Conservation (phyloP, 2,329 filamentous ascomycete species). For the Diplodia intermedia region DNA sequence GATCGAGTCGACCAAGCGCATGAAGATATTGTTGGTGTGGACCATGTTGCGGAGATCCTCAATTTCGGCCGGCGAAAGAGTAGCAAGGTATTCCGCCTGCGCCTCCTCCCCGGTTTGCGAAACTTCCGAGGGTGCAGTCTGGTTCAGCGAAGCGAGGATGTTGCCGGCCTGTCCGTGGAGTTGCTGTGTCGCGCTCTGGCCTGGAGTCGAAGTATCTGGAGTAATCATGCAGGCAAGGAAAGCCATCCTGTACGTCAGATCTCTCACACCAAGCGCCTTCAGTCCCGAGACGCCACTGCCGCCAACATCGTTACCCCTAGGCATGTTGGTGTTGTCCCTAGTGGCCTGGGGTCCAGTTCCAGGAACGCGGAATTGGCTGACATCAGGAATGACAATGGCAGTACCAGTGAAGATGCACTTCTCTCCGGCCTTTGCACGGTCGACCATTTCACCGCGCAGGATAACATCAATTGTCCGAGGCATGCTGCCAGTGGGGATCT, state of each 20-base stretch:
- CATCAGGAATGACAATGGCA: slow-evolving; percentile 94
- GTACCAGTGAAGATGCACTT: slow-evolving; percentile 98
- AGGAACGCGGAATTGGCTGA: slow-evolving; percentile 91
- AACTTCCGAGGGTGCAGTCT: slow-evolving; percentile 70
- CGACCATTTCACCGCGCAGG: slow-evolving; percentile 93
- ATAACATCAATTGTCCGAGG: slow-evolving; percentile 98
- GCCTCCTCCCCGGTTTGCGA: slow-evolving; percentile 74
- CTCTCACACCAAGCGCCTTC: slow-evolving; percentile 90
- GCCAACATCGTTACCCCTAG: slow-evolving; percentile 78
- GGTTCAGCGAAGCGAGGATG: slow-evolving; percentile 83
- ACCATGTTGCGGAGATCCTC: slow-evolving; percentile 92
- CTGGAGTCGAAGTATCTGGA: slow-evolving; percentile 81
- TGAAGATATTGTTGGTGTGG: slow-evolving; percentile 94
- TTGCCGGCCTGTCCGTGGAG: slow-evolving; percentile 78
- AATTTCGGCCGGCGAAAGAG: slow-evolving; percentile 85
- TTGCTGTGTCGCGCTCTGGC: slow-evolving; percentile 73
- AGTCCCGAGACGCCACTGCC: slow-evolving; percentile 86
- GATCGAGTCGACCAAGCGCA: slow-evolving; percentile 87
- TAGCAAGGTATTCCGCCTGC: slow-evolving; percentile 84
- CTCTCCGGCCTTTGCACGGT: slow-evolving; percentile 94
- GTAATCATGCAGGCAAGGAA: slow-evolving; percentile 97
- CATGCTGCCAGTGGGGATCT: slow-evolving; percentile 99
- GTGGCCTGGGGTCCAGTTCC: slow-evolving; percentile 83
- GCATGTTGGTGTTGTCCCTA: slow-evolving; percentile 77
- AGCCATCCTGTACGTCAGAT: slow-evolving; percentile 94